Base-by-base conservation (phyloP, 805 yeast genomes). In the Lipomyces anomalus region DNA sequence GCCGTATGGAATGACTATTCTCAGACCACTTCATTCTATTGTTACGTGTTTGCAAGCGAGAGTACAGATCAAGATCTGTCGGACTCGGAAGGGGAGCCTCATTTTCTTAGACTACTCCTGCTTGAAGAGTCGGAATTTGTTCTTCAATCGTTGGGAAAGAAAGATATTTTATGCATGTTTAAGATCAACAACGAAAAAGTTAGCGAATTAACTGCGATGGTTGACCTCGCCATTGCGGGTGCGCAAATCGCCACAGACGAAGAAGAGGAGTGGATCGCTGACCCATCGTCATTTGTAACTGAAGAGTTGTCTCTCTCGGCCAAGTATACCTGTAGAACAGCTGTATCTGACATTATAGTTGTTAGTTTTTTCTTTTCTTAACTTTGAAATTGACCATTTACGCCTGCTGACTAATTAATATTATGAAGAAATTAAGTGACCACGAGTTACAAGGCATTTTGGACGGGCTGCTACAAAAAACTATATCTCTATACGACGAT, bases 231-330 rank as follows among this genome's bases (percentile, higher is more conserved):
- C 4, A 52, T 70, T 0, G 53, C 55, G 2, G 61, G 75, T 6
- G 62, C 78, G 4, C 57, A 63, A 7, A 56, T 80, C 9, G 71
- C 82, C 1, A 47, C 32, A 4, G 50, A 48, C 6, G 51, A 46
- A 20, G 73, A 69, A 29, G 73, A 71, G 3, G 52, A 51, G n/a
- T 84, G 81, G 71, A 61, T 63, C 3, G 68, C 66, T 1, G 89
- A 88, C 58, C 74, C 79, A 58, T 86, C 88, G 57, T 64, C 62
- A 2, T 87, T 78, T 61, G 84, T 86, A 4, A 75, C 88, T 2
- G 82, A 78, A 29, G 88, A 84, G 46, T 71, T 85, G 1, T 95
- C 87, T 1, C 70, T 88, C 26, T 66, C 80, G 0, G 66, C 80
- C 0, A 75, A 74, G 4, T 63, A 65, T 6, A 63, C 73, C 1